Evolutionary conservation across 306 rosid species (phyloP), one percentile per base, ranked within the genome.

Genomic region (Ceratonia siliqua): DNA sequence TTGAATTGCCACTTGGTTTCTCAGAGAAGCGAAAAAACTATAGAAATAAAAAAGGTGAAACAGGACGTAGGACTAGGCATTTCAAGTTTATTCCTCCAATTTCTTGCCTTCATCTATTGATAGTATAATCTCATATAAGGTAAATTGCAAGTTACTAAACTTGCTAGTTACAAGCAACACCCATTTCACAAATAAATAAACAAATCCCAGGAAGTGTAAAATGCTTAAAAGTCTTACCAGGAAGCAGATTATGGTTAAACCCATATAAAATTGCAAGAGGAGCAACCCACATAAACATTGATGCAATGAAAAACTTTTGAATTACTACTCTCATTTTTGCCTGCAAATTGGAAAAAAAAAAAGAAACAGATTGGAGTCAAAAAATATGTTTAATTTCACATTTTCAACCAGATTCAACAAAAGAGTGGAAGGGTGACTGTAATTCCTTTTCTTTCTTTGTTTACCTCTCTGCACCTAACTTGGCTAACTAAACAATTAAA

Each of bases 231-330:
- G 54, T 41, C 85, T 77, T 87, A 89, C 97, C 98, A 18, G 98
- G 97, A 81, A 91, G 79, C 53, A 83, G 73, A 78, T 89, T 85
- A 65, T 91, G 77, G 86, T 91, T 91, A 70, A 91, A 91, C 24
- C 83, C 92, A 77, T 86, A 79, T 62, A 94, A 79, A 54, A 91
- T 81, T 32, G 94, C 91, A 63, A 88, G 67, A n/a, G 97, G 98
- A 56, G 73, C 74, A 8, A 84, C 80, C 94, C 91, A 92, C 94
- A 91, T 91, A 67, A 93, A 77, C 77, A 91, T 4, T 6, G 98
- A 93, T 0, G 96, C 88, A 70, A 82, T 58, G 66, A 91, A 70
- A 79, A 93, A 93, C 77, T 91, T 93, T 65, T 62, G 77, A 75
- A 91, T 76, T 9, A 91, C 97, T 24, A 70, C 81, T 15, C 81